phyloP scores from a whole-genome alignment of 164 flowering plant species.

The Umbilicus rupestris region DNA sequence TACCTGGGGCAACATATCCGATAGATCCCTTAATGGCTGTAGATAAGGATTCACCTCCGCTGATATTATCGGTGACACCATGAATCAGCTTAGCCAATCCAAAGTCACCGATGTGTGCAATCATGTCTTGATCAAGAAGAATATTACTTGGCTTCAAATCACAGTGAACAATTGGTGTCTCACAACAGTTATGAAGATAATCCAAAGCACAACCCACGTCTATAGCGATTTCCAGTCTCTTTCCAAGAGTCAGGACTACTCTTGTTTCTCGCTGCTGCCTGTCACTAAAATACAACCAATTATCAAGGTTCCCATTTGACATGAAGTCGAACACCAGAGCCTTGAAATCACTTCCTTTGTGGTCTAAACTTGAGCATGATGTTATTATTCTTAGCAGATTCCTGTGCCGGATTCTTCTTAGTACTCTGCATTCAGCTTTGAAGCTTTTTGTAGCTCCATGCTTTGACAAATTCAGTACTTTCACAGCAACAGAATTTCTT shows the following conservation, averaged over 20 bases:
- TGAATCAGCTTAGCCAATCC: slow-evolving; percentile 4
- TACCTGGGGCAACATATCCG: slow-evolving; percentile 10
- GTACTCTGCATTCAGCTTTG: slow-evolving; percentile 9
- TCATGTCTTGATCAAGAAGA: too few species aligned
- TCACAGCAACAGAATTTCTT: neutral
- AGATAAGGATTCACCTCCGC: neutral
- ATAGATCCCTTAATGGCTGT: neutral
- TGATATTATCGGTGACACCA: neutral
- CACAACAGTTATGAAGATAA: too few species aligned
- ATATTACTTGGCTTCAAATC: too few species aligned
- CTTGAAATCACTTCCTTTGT: slow-evolving; percentile 8
- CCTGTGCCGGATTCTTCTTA: neutral
- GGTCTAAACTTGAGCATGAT: slow-evolving; percentile 9
- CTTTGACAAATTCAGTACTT: slow-evolving; percentile 8
- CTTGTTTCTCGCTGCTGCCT: neutral
- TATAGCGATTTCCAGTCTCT: neutral
- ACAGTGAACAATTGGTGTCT: too few species aligned
- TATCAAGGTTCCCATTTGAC: slow-evolving; percentile 11
- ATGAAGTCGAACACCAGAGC: slow-evolving; percentile 11
- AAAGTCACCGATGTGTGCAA: too few species aligned
- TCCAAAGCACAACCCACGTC: too few species aligned
- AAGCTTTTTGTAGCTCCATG: slow-evolving; percentile 11
- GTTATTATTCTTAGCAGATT: slow-evolving; percentile 10
- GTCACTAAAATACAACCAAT: slow-evolving; percentile 3
- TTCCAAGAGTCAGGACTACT: neutral